Percentiles rank a stretch among this genome's conserved stretches.
phyloP scores from a whole-genome alignment of 108 stramenopile species.

The Epithemia pelagica region DNA sequence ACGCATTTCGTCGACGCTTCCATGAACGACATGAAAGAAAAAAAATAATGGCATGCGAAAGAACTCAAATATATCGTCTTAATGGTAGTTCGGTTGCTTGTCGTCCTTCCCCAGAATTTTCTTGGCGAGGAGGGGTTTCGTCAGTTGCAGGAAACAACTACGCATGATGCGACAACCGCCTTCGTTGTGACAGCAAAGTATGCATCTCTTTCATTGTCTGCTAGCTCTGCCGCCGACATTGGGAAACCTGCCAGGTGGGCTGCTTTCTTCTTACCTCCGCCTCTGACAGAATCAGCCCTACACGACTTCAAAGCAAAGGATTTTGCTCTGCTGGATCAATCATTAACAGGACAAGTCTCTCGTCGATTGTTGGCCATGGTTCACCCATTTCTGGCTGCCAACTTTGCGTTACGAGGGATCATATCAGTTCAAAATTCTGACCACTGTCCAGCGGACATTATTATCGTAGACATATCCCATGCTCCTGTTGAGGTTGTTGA shows the following conservation, averaged over 20 bases:
- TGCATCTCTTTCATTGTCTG: neutral
- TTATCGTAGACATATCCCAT: conserved; percentile 27
- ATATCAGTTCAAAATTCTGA: neutral
- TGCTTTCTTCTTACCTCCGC: neutral
- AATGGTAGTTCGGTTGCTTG: neutral
- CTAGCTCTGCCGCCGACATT: neutral
- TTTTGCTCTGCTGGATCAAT: neutral
- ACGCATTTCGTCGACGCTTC: no score
- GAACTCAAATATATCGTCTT: no score
- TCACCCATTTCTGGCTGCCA: conserved; percentile 4
- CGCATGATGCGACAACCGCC: neutral
- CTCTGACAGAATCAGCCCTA: neutral
- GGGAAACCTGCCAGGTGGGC: neutral
- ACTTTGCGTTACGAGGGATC: conserved; percentile 6
- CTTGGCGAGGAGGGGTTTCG: neutral
- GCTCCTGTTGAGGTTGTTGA: neutral
- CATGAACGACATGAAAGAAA: no score
- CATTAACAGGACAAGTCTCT: neutral
- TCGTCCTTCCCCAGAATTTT: neutral
- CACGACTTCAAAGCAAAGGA: neutral
- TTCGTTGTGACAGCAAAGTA: neutral
- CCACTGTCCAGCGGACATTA: conserved; percentile 15
- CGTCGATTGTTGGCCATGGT: conserved; percentile 6
- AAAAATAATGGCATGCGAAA: no score
- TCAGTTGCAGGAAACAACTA: neutral